A percentile compares a stretch with the other conserved stretches of the same genome.
These are phyloP conservation scores for Boletus subcaerulescens DNA, from an alignment of 768 basidiomycete species.

Conservation along the genomic window DNA sequence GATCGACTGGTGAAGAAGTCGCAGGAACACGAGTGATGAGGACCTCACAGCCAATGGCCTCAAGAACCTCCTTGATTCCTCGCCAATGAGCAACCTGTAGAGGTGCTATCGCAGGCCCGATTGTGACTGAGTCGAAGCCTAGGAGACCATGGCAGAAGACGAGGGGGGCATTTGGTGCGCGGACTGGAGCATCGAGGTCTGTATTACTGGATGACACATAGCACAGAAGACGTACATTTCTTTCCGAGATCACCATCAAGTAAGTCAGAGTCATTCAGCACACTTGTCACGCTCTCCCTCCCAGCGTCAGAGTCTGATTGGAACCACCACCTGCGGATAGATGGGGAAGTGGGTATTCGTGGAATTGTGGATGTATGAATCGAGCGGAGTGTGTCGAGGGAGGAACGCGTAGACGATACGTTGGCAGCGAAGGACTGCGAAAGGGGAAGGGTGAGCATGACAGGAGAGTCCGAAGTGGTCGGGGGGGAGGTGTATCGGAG, in stretches of 20 bases:
- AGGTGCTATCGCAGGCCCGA: conserved; percentile 72
- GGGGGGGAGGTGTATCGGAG: conserved; percentile 61
- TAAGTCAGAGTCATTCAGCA: conserved; percentile 51
- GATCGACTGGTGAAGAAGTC: conserved; percentile 81
- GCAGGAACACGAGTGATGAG: conserved; percentile 94
- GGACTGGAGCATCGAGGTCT: conserved; percentile 45
- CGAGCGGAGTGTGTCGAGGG: conserved; percentile 57
- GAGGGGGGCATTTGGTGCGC: conserved; percentile 76
- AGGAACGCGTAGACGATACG: conserved; percentile 40
- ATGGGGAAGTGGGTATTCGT: conserved; percentile 24
- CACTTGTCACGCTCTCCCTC: conserved; percentile 42
- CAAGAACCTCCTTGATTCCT: conserved; percentile 90
- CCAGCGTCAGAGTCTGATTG: conserved; percentile 37
- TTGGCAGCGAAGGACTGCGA: conserved; percentile 21
- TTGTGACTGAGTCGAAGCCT: conserved; percentile 82
- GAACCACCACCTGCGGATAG: conserved; percentile 48
- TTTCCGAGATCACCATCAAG: conserved; percentile 39
- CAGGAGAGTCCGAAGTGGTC: conserved; percentile 23
- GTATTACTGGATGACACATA: neutral
- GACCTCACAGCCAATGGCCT: conserved; percentile 85
- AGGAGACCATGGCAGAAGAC: conserved; percentile 96
- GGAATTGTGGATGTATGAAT: conserved; percentile 30
- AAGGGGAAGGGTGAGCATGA: conserved; percentile 11
- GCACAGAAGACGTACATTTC: conserved; percentile 54
- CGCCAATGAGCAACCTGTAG: conserved; percentile 94